Base-by-base conservation (phyloP, 495 filamentous ascomycete species). In the Annulohypoxylon moriforme region DNA sequence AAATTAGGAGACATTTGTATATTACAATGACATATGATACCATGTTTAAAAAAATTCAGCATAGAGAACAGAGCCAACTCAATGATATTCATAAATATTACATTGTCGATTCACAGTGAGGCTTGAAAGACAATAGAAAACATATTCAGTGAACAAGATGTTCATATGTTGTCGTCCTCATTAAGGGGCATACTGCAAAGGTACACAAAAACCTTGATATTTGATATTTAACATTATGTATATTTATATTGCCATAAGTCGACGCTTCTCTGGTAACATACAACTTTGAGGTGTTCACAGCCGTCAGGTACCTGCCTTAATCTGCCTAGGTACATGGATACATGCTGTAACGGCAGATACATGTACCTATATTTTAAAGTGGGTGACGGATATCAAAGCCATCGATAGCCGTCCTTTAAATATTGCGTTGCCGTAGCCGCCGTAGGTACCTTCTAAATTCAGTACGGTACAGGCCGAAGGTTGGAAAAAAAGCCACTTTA, bases 371-470 rank as follows among this genome's bases (percentile, higher is more conserved):
- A 31, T 22, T 53, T 16, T 53, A 33, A 57, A 58, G 55, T 58
- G 55, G 55, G 55, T 29, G 27, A 29, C 27, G 31, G 29, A 34
- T 20, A 42, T 8, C 33, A 69, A 75, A 73, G 72, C 75, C 72
- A 71, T 75, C 18, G 47, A 70, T 77, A 77, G 25, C 72, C 72
- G 75, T 52, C 36, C 5, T 22, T 22, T 63, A 36, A 57, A 57
- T 50, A 27, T 36, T 47, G 66, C 55, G 57, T 36, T 31, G 50
- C 52, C 3, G 6, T 44, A 36, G 33, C 33, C 20, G 40, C 40
- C 40, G 40, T 8, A 57, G 22, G 68, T 76, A 71, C 68, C 67
- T 66, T 72, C 67, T 73, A 65, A 63, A 69, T 74, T 10, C 59
- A 73, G 59, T 46, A 62, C 63, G 36, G 40, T 16, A 27, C 50